phyloP scores from a whole-genome alignment of 2,329 filamentous ascomycete genomes.

The Diaporthe eres region DNA sequence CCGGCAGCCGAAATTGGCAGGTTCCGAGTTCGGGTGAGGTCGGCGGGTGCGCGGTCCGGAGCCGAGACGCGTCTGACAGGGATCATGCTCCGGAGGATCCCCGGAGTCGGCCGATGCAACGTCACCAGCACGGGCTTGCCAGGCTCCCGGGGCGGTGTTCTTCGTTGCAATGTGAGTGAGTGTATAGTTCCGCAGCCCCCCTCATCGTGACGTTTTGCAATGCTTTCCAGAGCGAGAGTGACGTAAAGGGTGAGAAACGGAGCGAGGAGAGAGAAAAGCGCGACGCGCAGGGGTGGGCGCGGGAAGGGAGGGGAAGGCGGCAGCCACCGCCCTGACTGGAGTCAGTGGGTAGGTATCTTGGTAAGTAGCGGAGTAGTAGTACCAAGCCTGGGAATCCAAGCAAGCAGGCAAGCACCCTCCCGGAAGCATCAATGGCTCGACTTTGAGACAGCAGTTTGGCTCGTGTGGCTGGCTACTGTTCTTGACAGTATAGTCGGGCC shows the following conservation, averaged over 20 bases:
- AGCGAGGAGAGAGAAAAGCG: constrained; percentile 7
- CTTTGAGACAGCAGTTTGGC: not conserved
- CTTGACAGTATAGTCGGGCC: not conserved
- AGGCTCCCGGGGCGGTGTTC: not conserved
- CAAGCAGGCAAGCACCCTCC: not conserved
- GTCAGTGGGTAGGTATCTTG: not conserved
- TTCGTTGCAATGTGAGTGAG: not conserved
- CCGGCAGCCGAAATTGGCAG: not conserved
- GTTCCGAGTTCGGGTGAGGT: constrained; percentile 32
- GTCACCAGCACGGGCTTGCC: constrained; percentile 3
- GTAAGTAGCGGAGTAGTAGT: not conserved
- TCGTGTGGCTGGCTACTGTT: not conserved
- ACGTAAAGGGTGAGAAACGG: not conserved
- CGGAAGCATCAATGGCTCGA: not conserved
- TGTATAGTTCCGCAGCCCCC: not conserved
- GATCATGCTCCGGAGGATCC: not conserved
- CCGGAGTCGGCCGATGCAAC: constrained; percentile 16
- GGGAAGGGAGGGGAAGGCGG: constrained; percentile 16
- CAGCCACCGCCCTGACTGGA: constrained; percentile 22
- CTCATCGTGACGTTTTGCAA: not conserved
- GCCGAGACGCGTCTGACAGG: constrained; percentile 26
- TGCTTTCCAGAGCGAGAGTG: not conserved
- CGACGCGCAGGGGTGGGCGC: constrained; percentile 37
- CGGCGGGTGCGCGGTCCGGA: constrained; percentile 31
- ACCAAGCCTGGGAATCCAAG: not conserved